Evolutionary conservation across 495 filamentous ascomycete genomes (phyloP), one percentile per base, ranked within the genome.

Genomic region (Jackrogersella multiformis): DNA sequence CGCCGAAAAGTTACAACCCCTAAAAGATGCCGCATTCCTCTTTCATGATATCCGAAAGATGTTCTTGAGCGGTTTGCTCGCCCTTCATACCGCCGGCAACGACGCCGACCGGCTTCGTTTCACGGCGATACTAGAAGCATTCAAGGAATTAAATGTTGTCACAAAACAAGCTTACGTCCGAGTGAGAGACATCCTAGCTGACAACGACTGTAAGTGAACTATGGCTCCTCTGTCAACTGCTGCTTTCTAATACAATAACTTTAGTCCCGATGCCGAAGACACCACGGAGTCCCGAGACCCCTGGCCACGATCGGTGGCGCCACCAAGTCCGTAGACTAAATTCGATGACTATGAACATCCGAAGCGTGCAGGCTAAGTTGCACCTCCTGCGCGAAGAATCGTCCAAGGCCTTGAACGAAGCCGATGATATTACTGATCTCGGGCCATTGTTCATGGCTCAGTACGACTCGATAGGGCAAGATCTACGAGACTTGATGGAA

Each of bases 341-440:
- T 75, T 89, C 90, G 4, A 84, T 99, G 21, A 96, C 93, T 1
- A 91, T 94, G 65, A 94, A 94, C 16, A 94, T 99, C 54, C 89
- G 92, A 9, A 91, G 91, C 7, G 86, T 99, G 21, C 94, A 98
- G 75, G 95, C 95, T 24, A 97, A 97, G 76, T 89, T 99, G 82
- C 93, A 96, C 55, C 82, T 99, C 13, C 79, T 97, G 42, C 89
- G 93, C 32, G 95, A 99, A 77, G 93, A 97, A 76, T 93, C 92
- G 5, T 90, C 91, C 67, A 86, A 85, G 64, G 86, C 86, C 51
- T 79, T 96, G 16, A 89, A 93, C 68, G 87, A 88, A 66, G 84
- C 90, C 5, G 87, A 89, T 42, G 89, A 95, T 66, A 78, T 90
- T 2, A 84, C 85, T 16, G 88, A 93, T 58, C 83, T 96, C 32